A percentile compares a stretch with the other conserved stretches of the same genome.
Evolutionary conservation across 768 basidiomycete genomes (phyloP).

Genomic region (Mycena floridula): DNA sequence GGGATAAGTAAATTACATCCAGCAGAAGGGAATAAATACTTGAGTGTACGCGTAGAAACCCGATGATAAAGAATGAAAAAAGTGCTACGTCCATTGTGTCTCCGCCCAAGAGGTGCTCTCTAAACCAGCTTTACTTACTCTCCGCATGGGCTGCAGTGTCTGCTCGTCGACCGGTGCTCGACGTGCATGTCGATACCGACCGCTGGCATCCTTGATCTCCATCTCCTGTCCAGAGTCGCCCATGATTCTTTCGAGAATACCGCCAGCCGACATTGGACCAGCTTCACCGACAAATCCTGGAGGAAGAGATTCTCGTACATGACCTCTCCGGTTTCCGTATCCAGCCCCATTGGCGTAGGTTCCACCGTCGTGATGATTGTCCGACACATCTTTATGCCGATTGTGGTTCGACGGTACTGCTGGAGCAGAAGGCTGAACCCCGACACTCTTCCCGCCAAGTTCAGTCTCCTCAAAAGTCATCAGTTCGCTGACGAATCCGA

Average conservation of each 20-base stretch:
- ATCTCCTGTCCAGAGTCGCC: slow-evolving; percentile 75
- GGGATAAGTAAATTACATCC: too few species aligned
- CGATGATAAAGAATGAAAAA: slow-evolving; percentile 45
- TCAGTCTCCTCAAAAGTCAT: slow-evolving; percentile 96
- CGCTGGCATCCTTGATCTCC: slow-evolving; percentile 82
- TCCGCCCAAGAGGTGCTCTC: slow-evolving; percentile 45
- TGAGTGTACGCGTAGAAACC: too few species aligned
- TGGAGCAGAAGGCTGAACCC: slow-evolving; percentile 44
- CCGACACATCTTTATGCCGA: slow-evolving; percentile 24
- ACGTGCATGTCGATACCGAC: slow-evolving; percentile 83
- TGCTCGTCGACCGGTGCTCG: slow-evolving; percentile 83
- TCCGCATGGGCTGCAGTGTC: slow-evolving; percentile 82
- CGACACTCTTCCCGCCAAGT: slow-evolving; percentile 69
- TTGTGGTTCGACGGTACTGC: slow-evolving; percentile 17
- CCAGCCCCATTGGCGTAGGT: too few species aligned
- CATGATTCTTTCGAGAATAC: slow-evolving; percentile 31
- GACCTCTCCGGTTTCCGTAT: too few species aligned
- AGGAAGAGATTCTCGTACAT: slow-evolving; percentile 72
- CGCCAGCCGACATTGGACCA: slow-evolving; percentile 9
- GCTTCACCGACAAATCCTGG: slow-evolving; percentile 25
- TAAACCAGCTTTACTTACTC: slow-evolving; percentile 90
- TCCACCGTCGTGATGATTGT: slow-evolving; percentile 21
- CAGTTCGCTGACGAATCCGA: slow-evolving; percentile 94
- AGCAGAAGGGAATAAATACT: slow-evolving; percentile 69
- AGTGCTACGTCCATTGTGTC: slow-evolving; percentile 6